Conservation (phyloP, 257 asterid genomes). For the Leptodermis oblonga region DNA sequence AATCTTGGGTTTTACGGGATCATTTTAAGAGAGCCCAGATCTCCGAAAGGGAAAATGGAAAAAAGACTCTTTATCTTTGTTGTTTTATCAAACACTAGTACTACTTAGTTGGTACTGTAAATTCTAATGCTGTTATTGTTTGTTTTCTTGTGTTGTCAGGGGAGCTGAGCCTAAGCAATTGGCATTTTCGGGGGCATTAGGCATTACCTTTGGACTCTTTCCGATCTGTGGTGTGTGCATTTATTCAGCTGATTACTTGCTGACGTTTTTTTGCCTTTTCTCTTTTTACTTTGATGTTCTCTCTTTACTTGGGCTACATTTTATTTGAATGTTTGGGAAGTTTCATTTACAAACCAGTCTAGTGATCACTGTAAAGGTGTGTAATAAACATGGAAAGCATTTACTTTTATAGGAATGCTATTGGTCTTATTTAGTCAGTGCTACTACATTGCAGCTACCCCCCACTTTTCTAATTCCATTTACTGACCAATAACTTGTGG, state of each 20-base stretch:
- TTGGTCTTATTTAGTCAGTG: background rate
- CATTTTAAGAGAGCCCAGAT: background rate
- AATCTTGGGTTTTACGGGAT: no score
- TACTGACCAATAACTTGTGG: background rate
- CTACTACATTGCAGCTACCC: background rate
- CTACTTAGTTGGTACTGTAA: background rate
- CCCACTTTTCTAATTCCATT: background rate
- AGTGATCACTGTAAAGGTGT: background rate
- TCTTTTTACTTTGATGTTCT: background rate
- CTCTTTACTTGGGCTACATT: background rate
- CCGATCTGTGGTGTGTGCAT: conserved; percentile 70
- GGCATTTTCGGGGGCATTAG: conserved; percentile 87
- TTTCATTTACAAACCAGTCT: background rate
- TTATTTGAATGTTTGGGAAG: background rate
- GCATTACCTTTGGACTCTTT: conserved; percentile 73
- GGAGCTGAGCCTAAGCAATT: conserved; percentile 91
- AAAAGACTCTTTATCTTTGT: background rate
- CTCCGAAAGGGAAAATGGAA: no score
- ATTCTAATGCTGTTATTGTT: background rate
- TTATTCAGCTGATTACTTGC: background rate
- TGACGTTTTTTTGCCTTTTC: background rate
- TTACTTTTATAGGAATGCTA: background rate
- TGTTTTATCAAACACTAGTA: background rate
- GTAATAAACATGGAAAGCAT: background rate
- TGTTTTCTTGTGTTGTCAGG: conserved; percentile 27